Evolutionary conservation across 495 filamentous ascomycete genomes (phyloP), one percentile per base, ranked within the genome.

Genomic region (Aeminium ludgeri): DNA sequence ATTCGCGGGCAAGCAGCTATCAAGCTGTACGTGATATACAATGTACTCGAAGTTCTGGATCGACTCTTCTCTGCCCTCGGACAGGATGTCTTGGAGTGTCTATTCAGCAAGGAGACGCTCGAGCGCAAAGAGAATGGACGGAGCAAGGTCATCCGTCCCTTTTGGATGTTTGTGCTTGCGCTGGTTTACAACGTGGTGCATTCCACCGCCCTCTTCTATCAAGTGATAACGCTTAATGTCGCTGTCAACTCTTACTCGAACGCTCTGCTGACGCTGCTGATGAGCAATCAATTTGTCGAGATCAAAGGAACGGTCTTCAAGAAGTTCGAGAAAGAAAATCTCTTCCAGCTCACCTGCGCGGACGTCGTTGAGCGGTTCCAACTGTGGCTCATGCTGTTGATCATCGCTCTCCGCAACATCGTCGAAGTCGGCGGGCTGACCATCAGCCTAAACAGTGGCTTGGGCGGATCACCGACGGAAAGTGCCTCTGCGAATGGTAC

Each of bases 191-290:
- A 82, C 47, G 76, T 89, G 23, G 56, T 80, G 3, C 89, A 97
- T 61, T 74, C 87, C 0, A 79, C 82, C 0, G 76, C 80, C 1
- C 64, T 97, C 0, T 96, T 96, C 60, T 95, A 91, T 59, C 87
- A 96, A 55, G 91, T 95, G 30, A 89, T 96, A 55, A 89, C 89
- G 0, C 69, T 97, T 40, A 96, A 97, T 52, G 91, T 97, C 7
- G 89, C 89, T 6, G 87, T 99, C 46, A 99, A 99, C 59, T 94
- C 87, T 0, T 99, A 96, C 58, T 94, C 86, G 8, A 99, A 99
- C 50, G 86, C 89, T 0, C 65, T 99, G 5, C 65, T 96, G 30
- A 94, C 87, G 0, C 73, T 99, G 0, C 64, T 97, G 1, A 66
- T 97, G 50, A 91, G 82, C 0, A 94, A 93, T 52, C 87, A 95